Percentiles rank a stretch among this genome's conserved stretches.
Evolutionary conservation across 1,139 yeast species (phyloP).

Genomic region (Schizosaccharomyces versatilis): DNA sequence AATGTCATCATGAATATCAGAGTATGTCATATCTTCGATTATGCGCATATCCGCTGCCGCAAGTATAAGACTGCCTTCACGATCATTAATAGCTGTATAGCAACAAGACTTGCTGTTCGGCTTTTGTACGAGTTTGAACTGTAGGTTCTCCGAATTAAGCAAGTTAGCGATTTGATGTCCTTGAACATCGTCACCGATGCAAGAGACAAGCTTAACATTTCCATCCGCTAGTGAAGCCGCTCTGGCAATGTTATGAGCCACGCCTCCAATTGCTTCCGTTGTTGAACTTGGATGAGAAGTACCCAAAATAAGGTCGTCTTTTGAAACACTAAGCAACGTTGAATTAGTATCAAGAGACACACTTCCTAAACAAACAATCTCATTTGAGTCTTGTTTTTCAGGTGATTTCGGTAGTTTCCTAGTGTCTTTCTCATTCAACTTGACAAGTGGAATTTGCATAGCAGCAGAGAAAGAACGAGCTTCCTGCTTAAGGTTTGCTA

Average conservation of each 20-base stretch:
- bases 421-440: constrained; percentile 1
- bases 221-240: constrained; percentile 4
- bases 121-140: constrained; percentile 19
- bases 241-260: constrained; percentile 51
- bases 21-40: constrained; percentile 29
- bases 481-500: constrained; percentile 19
- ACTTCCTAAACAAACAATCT: constrained; percentile 40
- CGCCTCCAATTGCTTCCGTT: constrained; percentile 51
- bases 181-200: constrained; percentile 36
- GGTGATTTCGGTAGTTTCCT: neutral
- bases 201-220: constrained; percentile 31
- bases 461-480: neutral
- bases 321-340: neutral
- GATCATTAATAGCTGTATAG: constrained; percentile 46
- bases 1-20: constrained; percentile 16
- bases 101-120: constrained; percentile 32
- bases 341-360: constrained; percentile 56
- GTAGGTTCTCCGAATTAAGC: constrained; percentile 19
- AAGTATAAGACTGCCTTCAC: constrained; percentile 38
- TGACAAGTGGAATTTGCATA: neutral
- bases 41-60: constrained; percentile 77
- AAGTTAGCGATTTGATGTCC: constrained; percentile 25
- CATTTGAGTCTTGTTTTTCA: neutral
- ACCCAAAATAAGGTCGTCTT: constrained; percentile 15
- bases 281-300: constrained; percentile 61